Evolutionary conservation across 2,329 filamentous ascomycete genomes (phyloP).

Genomic region (Alternaria dauci): DNA sequence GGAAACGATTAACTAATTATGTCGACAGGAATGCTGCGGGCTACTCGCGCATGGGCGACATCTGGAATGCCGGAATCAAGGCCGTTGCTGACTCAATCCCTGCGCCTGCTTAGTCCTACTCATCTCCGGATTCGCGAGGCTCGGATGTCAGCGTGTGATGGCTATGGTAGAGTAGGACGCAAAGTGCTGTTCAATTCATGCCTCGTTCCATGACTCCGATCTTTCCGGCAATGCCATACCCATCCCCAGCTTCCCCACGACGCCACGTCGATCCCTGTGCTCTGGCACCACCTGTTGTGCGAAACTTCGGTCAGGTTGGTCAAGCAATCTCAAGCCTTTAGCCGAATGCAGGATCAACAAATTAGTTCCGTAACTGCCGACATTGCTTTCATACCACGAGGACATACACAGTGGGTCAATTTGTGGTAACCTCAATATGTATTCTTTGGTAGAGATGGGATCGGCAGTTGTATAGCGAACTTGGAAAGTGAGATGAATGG

Average conservation of each 20-base stretch:
- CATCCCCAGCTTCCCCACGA: not conserved
- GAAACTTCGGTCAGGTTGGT: slow-evolving; percentile 10
- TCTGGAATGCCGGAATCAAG: slow-evolving; percentile 34
- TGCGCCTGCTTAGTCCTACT: not conserved
- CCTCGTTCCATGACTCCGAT: not conserved
- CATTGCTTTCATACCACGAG: not conserved
- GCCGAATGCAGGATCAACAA: slow-evolving; percentile 18
- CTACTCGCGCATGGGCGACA: slow-evolving; percentile 41
- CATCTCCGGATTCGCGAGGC: not conserved
- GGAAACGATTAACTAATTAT: not conserved
- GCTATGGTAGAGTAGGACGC: not conserved
- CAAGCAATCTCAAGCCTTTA: slow-evolving; percentile 27
- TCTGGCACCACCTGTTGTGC: slow-evolving; percentile 6
- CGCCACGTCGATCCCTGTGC: slow-evolving; percentile 7
- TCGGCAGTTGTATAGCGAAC: slow-evolving; percentile 7
- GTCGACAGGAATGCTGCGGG: slow-evolving; percentile 31
- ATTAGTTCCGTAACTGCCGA: slow-evolving; percentile 24
- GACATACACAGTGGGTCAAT: not conserved
- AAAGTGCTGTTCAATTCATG: not conserved
- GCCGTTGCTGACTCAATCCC: slow-evolving; percentile 11
- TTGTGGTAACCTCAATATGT: slow-evolving; percentile 8
- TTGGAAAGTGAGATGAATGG: not conserved
- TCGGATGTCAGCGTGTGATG: not conserved
- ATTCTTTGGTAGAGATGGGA: not conserved
- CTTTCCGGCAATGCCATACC: not conserved